phyloP scores from a whole-genome alignment of 345 rosid species.

The Diplotaxis tenuifolia region DNA sequence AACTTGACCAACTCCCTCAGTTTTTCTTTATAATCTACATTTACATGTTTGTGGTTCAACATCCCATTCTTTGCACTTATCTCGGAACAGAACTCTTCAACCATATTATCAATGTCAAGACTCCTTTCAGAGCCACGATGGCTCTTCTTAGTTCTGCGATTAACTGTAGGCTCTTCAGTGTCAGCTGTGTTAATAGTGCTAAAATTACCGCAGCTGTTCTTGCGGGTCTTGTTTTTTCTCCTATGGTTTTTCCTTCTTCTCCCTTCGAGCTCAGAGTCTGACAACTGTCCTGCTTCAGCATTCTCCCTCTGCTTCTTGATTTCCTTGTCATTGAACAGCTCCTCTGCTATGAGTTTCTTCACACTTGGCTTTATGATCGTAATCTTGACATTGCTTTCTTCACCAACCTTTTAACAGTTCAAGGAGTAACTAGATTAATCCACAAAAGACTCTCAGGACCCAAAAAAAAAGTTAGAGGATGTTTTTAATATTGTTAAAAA shows the following conservation, averaged over 20 bases:
- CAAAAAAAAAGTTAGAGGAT: neutral
- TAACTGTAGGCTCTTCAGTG: slow-evolving; percentile 38
- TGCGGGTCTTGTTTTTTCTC: slow-evolving; percentile 49
- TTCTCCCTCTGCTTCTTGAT: slow-evolving; percentile 41
- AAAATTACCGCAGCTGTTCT: slow-evolving; percentile 54
- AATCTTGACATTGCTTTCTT: slow-evolving; percentile 42
- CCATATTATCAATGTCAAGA: slow-evolving; percentile 56
- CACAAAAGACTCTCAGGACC: neutral
- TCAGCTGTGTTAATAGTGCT: slow-evolving; percentile 41
- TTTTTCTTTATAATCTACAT: no score
- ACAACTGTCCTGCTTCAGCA: slow-evolving; percentile 46
- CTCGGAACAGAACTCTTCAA: slow-evolving; percentile 67
- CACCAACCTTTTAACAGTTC: slow-evolving; percentile 47
- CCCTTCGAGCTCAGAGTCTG: slow-evolving; percentile 48
- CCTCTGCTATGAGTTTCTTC: slow-evolving; percentile 92
- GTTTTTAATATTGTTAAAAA: neutral
- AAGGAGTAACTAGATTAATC: slow-evolving; percentile 26
- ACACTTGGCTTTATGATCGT: slow-evolving; percentile 62
- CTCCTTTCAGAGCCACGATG: slow-evolving; percentile 35
- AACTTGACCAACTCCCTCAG: no score
- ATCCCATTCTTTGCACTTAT: slow-evolving; percentile 50
- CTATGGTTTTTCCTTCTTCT: slow-evolving; percentile 49
- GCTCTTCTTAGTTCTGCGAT: slow-evolving; percentile 33
- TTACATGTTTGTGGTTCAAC: slow-evolving; percentile 38
- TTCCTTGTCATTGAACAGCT: slow-evolving; percentile 53